Base-by-base conservation (phyloP, 1,284 basidiomycete genomes). In the Sphaerobolus stellatus region DNA sequence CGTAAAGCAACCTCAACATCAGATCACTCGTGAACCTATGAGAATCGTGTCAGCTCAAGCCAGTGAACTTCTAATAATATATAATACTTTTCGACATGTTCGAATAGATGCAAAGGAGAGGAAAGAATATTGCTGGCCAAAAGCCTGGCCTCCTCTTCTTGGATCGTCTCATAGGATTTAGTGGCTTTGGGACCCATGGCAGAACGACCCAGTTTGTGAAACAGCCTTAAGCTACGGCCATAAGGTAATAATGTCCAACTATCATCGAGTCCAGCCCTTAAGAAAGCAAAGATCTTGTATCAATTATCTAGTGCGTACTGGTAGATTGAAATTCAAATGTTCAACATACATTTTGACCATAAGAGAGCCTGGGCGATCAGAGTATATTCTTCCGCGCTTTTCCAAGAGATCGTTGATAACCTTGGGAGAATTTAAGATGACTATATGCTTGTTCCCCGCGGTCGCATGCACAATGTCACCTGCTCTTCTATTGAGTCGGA, bases 401-500 rank as follows among this genome's bases (percentile, higher is more conserved):
- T 47, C 43, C 14, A 59, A 45, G 1, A 59, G 48, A 47, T 59
- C 58, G 20, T 44, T 25, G 14, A 46, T 52, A 16, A 43, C 58
- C 33, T 54, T 27, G 18, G 41, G 28, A 24, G 57, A 52, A 25
- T 52, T 57, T 3, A 58, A 50, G 31, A 58, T 52, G 14, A 58
- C 16, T 27, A 57, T 47, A 22, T 51, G 57, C 24, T 57, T 18
- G 13, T 48, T 48, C 13, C 45, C 25, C 13, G 52, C 56, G 25
- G 40, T 43, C 16, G 57, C 30, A 30, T 57, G 56, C 5, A 58
- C 50, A 53, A 56, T 50, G 24, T 56, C 51, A 25, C 55, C 55
- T 54, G 38, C 11, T 48, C 11, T n/a, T n/a, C 34, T 36, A 18
- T 18, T 84, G 58, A 46, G 11, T 40, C 31, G 45, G 11, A 46